phyloP scores from a whole-genome alignment of 352 stramenopile genomes.

The Phytophthora foliorum region DNA sequence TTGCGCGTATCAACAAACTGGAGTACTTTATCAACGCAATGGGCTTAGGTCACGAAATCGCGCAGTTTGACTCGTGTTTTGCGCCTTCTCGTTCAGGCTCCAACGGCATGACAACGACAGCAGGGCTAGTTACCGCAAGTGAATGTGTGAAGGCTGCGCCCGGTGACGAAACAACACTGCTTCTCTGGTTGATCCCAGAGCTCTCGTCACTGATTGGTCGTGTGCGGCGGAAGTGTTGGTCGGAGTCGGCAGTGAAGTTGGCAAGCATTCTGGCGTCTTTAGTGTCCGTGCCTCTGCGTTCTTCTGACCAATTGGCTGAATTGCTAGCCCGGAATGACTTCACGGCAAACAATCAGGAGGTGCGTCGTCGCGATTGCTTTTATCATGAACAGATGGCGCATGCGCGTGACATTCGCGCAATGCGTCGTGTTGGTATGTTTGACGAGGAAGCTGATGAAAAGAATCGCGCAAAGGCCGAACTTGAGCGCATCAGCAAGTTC shows the following conservation, averaged over 20 bases:
- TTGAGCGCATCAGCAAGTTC: constrained; percentile 76
- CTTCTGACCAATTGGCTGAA: constrained; percentile 67
- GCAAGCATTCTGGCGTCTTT: constrained; percentile 73
- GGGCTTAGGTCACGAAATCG: constrained; percentile 73
- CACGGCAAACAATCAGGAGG: constrained; percentile 74
- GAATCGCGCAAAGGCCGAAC: constrained; percentile 63
- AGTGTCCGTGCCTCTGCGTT: constrained; percentile 69
- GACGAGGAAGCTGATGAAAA: constrained; percentile 72
- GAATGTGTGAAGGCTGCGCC: constrained; percentile 68
- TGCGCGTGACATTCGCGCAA: constrained; percentile 72
- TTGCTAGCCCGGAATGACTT: constrained; percentile 76
- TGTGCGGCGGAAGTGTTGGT: constrained; percentile 75
- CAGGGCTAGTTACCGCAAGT: constrained; percentile 62
- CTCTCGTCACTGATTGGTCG: constrained; percentile 73
- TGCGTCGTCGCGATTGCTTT: constrained; percentile 79
- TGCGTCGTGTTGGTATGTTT: constrained; percentile 65
- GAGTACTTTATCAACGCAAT: constrained; percentile 90
- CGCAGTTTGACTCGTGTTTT: constrained; percentile 82
- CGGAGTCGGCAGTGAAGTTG: constrained; percentile 74
- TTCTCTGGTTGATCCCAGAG: constrained; percentile 84
- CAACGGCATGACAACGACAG: constrained; percentile 50
- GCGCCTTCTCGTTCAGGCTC: constrained; percentile 58
- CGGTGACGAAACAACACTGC: constrained; percentile 79
- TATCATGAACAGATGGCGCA: constrained; percentile 89
- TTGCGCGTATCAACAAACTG: constrained; percentile 82